These are phyloP conservation scores for Pyracantha coccinea DNA, from an alignment of 331 rosid species.

Conservation along the genomic window DNA sequence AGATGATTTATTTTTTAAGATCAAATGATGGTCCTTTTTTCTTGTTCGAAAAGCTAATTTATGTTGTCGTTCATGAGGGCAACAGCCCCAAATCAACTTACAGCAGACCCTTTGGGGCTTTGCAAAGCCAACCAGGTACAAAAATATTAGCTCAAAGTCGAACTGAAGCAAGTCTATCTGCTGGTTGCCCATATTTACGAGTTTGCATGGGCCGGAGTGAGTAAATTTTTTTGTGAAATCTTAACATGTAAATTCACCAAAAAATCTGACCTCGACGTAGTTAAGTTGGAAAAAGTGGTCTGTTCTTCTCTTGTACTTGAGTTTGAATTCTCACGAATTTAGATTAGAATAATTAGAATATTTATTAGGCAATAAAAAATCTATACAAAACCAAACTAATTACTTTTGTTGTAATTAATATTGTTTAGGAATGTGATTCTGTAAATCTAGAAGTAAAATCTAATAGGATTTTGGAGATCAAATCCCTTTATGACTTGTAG, in stretches of 20 bases:
- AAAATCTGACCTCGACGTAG: too few species aligned
- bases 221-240: too few species aligned
- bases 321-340: too few species aligned
- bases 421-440: too few species aligned
- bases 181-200: not conserved
- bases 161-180: not conserved
- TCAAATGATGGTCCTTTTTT: not conserved
- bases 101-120: not conserved
- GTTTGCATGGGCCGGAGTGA: not conserved
- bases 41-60: not conserved
- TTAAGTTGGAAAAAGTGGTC: not conserved
- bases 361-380: too few species aligned
- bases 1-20: not conserved
- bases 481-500: too few species aligned
- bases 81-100: not conserved
- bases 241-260: not conserved
- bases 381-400: too few species aligned
- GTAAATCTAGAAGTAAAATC: too few species aligned
- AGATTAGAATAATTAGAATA: too few species aligned
- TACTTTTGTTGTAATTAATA: too few species aligned
- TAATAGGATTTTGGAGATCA: too few species aligned
- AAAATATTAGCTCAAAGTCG: not conserved
- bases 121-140: not conserved
- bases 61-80: not conserved
- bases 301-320: too few species aligned